Conservation (phyloP, 78 protist species). For the Planoprotostelium fungivorum region DNA sequence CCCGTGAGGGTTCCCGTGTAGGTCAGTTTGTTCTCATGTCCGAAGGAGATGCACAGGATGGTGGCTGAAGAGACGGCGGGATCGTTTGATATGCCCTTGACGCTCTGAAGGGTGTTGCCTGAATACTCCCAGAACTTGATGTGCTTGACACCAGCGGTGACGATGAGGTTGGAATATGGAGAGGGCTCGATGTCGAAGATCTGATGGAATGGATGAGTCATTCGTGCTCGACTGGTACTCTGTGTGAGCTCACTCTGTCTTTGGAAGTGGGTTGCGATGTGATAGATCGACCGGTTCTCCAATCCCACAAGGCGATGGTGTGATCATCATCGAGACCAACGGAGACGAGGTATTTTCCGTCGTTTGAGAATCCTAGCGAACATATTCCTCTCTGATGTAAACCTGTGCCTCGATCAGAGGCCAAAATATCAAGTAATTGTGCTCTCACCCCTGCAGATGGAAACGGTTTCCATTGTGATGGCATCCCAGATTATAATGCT, state of each 20-base stretch:
- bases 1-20: conserved; percentile 4
- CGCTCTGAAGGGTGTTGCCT: background rate
- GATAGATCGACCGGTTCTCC: conserved; percentile 13
- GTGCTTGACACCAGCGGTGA: conserved; percentile 47
- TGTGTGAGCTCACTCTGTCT: background rate
- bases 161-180: conserved; percentile 1
- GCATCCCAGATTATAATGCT: conserved; percentile 29
- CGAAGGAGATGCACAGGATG: conserved; percentile 12
- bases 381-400: conserved; percentile 17
- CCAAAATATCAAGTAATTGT: background rate
- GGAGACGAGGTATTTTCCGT: conserved; percentile 23
- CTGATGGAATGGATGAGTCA: background rate
- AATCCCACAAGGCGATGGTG: conserved; percentile 39
- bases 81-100: background rate
- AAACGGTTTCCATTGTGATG: background rate
- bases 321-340: conserved; percentile 52
- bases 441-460: background rate
- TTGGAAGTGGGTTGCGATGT: background rate
- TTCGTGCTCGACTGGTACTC: too few species aligned
- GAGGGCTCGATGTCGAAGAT: background rate
- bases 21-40: background rate
- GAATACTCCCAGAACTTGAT: conserved; percentile 34
- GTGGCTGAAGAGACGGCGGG: background rate
- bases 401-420: background rate
- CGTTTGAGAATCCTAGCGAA: conserved; percentile 18